Percentiles rank a stretch among this genome's conserved stretches.
These are phyloP conservation scores for Trichoderma gamsii DNA, from an alignment of 495 filamentous ascomycete species.

Conservation along the genomic window DNA sequence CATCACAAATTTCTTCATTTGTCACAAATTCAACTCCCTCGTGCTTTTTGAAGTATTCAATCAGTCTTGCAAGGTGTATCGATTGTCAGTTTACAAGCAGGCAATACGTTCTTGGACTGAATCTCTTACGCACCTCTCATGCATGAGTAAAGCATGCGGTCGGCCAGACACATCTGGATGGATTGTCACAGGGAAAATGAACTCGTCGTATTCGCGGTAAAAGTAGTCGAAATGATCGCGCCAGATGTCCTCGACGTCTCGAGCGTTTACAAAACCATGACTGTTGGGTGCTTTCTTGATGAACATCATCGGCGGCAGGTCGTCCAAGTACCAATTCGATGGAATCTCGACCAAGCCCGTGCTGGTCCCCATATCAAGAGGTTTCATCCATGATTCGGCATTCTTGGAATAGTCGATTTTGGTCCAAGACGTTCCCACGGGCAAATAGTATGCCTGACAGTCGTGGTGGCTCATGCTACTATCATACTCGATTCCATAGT, in stretches of 20 bases:
- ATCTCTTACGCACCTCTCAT: slow-evolving; percentile 29
- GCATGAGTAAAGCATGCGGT: slow-evolving; percentile 53
- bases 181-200: slow-evolving; percentile 56
- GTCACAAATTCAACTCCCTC: slow-evolving; percentile 52
- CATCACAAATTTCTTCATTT: slow-evolving; percentile 50
- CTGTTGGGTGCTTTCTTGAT: slow-evolving; percentile 47
- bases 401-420: slow-evolving; percentile 48
- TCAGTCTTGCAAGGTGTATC: slow-evolving; percentile 18
- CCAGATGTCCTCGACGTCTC: slow-evolving; percentile 53
- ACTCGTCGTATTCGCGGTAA: slow-evolving; percentile 56
- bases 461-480: slow-evolving; percentile 50
- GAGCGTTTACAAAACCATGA: slow-evolving; percentile 53
- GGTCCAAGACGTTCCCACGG: slow-evolving; percentile 40
- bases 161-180: slow-evolving; percentile 56
- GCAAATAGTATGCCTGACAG: slow-evolving; percentile 51
- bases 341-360: slow-evolving; percentile 53
- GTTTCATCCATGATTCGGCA: slow-evolving; percentile 53
- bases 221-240: slow-evolving; percentile 54
- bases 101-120: neutral
- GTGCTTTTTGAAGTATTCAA: slow-evolving; percentile 44
- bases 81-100: slow-evolving; percentile 18
- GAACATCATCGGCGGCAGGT: slow-evolving; percentile 54
- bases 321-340: slow-evolving; percentile 52
- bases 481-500: slow-evolving; percentile 58
- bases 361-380: slow-evolving; percentile 37